phyloP scores from a whole-genome alignment of 1,284 basidiomycete species.

The Tilletia walkeri region DNA sequence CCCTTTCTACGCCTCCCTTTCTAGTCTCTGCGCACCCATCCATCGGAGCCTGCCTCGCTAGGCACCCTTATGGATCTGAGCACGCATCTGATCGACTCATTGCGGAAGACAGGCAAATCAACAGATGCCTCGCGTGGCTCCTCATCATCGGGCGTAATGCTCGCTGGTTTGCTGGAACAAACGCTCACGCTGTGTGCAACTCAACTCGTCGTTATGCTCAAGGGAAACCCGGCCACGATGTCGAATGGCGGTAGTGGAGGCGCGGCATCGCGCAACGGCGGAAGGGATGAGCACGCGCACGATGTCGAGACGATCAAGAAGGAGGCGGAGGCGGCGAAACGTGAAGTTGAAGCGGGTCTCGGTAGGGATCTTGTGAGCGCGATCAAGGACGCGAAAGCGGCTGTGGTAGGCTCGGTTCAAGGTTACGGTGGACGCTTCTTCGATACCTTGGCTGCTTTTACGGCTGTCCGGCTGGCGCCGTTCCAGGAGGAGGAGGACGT shows the following conservation, averaged over 20 bases:
- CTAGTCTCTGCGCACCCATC: conserved; percentile 31
- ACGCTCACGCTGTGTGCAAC: conserved; percentile 29
- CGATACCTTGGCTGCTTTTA: not conserved
- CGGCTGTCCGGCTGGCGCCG: not conserved
- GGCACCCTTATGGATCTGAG: conserved; percentile 48
- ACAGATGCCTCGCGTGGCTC: not conserved
- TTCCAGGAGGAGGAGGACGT: not conserved
- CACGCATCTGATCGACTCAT: conserved; percentile 34
- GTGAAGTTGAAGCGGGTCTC: conserved; percentile 6
- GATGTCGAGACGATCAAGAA: not conserved
- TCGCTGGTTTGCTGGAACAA: conserved; percentile 33
- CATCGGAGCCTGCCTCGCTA: conserved; percentile 39
- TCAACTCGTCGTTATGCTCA: conserved; percentile 23
- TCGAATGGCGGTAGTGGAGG: not conserved
- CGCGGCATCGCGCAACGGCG: not conserved
- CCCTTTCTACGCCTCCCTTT: not conserved
- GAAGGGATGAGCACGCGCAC: not conserved
- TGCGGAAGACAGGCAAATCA: conserved; percentile 19
- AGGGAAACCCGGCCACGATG: not conserved
- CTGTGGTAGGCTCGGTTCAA: not conserved
- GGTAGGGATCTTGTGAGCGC: not conserved
- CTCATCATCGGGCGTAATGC: conserved; percentile 14
- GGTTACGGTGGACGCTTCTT: not conserved
- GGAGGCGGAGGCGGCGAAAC: conserved; percentile 1
- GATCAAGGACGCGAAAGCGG: conserved; percentile 7